Base-by-base conservation (phyloP, 2,329 filamentous ascomycete genomes). In the Tolypocladium inflatum region DNA sequence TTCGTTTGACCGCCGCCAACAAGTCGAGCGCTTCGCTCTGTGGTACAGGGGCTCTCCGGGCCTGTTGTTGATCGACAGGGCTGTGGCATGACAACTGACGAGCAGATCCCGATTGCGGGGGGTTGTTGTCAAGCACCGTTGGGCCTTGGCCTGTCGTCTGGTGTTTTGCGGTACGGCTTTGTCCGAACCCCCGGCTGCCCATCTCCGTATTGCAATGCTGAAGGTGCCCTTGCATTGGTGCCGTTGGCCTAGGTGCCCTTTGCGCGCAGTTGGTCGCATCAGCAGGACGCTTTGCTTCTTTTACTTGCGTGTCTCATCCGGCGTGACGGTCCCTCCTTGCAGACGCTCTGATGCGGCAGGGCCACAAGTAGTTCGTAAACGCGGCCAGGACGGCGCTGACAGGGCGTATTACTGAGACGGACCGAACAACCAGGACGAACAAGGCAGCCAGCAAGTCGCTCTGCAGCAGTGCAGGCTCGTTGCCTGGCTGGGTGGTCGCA, bases 81-180 rank as follows among this genome's bases (percentile, higher is more conserved):
- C 51, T 54, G 41, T 33, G 51, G 48, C 55, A 51, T 43, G 53
- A 52, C 37, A 38, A 37, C 50, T 52, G 33, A 38, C 21, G 39
- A 52, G 33, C 54, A 56, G 56, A 58, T 60, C 56, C 45, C 48
- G 50, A 56, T 55, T 56, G 56, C 56, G 56, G 58, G 45, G 51
- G 51, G 37, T 11, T 54, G 39, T 11, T 38, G 33, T 50, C 35
- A 48, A 55, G 38, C n/a, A 33, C 33, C 7, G 43, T 23, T 13
- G 19, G 21, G 13, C 11, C 42, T 37, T n/a, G 53, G 23, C 21
- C 39, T 48, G 54, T 35, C 54, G 8, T 55, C 54, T 55, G 41
- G 26, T 37, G 39, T 38, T 51, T 35, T 51, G 48, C 42, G 42
- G n/a, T 15, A 11, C 42, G 21, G 42, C 45, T 3, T 48, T 17